Evolutionary conservation across 768 basidiomycete species (phyloP), one percentile per base, ranked within the genome.

Genomic region (Phaffia tasmanica): DNA sequence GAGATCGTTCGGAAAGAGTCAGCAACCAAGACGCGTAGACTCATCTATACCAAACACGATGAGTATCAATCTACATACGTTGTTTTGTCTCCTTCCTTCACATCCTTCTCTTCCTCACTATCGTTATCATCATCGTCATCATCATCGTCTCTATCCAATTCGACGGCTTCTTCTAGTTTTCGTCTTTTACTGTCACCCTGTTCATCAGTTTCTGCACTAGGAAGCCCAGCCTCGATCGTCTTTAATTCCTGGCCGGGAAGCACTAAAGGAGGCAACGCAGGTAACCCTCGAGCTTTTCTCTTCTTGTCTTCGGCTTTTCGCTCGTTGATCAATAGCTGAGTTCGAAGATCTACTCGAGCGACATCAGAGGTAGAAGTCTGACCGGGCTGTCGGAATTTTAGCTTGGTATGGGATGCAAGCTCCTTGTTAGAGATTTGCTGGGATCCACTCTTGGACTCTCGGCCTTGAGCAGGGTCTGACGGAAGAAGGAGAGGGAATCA

Each of bases 341-440:
- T 82, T 16, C 88, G 82, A 55, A 98, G 78, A 75, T 98, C 93
- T 21, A 83, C 81, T 70, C 84, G 85, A 67, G 82, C 80, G 5
- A 94, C 85, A 70, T 98, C 94, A 2, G 77, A 77, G 2, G 81
- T 74, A 0, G 89, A 86, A 0, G 88, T 91, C 76, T 99, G 94
- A 11, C 94, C 94, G 2, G 87, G 83, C 81, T 95, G 91, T 35
- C 94, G 85, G 79, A 99, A 99, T 80, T 99, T 99, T 72, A 99
- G 86, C 77, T 95, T 94, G 1, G 94, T 99, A 76, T 97, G 88
- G 2, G 89, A 81, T 7, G 94, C 89, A 83, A 97, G 87, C 75
- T 95, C 91, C 69, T 88, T 84, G 73, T 89, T 86, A 5, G 91
- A 94, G 79, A 86, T 91, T 74, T 94, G 90, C 67, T 89, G 84